Evolutionary conservation across 768 basidiomycete genomes (phyloP), one percentile per base, ranked within the genome.

Genomic region (Lactarius sanguifluus): DNA sequence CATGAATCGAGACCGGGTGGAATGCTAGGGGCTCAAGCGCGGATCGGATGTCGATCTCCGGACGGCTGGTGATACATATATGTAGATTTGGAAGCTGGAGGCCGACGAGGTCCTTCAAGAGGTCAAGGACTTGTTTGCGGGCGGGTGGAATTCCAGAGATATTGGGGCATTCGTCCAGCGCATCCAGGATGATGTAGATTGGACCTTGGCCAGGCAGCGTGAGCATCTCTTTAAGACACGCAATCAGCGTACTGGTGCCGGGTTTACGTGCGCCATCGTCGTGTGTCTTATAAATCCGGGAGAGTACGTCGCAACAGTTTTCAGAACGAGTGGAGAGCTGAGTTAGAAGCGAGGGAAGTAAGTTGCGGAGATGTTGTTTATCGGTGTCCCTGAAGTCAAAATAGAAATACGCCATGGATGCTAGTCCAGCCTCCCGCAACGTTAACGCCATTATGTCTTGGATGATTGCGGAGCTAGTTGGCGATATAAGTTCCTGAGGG

Each of bases 151-250:
- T 25, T 34, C 41, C 59, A 23, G 59, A 30, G 1, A 16, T 32
- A 30, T 61, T 43, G 32, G 36, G 41, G 10, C 59, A 61, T 43
- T 61, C 59, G 5, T 61, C 59, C 20, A 61, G 41, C 7, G 59
- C 59, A 12, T 50, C 47, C 47, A 50, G 23, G 23, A 50, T 23
- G 23, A 50, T 12, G 23, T 50, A 50, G 10, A 50, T 32, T 23
- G 59, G 36, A n/a, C 41, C 45, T 34, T 43, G 30, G 12, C 16
- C n/a, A 20, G 59, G 18, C 3, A 38, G 8, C 4, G n/a, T 18
- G 40, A 59, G n/a, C 10, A 59, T 40, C 32, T 59, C 41, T 38
- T 40, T 59, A 0, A 59, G 28, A 59, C 36, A 38, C 5, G 0
- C 16, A 10, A 58, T 12, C 13, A 58, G 30, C 13, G 10, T 34